phyloP scores from a whole-genome alignment of 148 eudicot species.

The Fallopia convolvulus region DNA sequence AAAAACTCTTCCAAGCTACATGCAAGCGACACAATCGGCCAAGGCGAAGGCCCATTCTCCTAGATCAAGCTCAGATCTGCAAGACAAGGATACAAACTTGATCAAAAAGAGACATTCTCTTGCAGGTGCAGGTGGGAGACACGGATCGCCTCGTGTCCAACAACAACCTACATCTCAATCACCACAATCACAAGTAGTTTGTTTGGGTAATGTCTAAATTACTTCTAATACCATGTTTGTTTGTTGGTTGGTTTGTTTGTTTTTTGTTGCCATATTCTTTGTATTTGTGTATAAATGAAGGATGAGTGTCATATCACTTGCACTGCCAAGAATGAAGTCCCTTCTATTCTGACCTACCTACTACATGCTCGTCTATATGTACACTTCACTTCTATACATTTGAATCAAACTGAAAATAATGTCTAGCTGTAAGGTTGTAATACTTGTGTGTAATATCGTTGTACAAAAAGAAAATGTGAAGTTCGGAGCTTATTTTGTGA shows the following conservation, averaged over 20 bases:
- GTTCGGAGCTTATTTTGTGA: too few relatives aligned
- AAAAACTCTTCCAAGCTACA: conserved; percentile 71
- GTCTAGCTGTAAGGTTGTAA: too few relatives aligned
- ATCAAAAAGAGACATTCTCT: conserved; percentile 75
- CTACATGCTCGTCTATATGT: too few relatives aligned
- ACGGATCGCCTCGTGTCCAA: conserved; percentile 68
- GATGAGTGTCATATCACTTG: background rate
- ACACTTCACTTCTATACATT: too few relatives aligned
- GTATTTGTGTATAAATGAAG: background rate
- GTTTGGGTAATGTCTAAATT: conserved; percentile 34
- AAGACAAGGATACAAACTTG: conserved; percentile 40
- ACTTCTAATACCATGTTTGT: background rate
- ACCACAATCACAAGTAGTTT: conserved; percentile 38
- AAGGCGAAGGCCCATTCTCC: conserved; percentile 82
- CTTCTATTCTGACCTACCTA: too few relatives aligned
- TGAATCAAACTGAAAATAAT: too few relatives aligned
- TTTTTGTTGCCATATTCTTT: background rate
- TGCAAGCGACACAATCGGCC: conserved; percentile 98
- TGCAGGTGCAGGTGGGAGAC: conserved; percentile 68
- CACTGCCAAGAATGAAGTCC: too few relatives aligned
- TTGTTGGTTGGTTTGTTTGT: background rate
- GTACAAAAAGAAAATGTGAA: too few relatives aligned
- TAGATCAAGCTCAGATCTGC: conserved; percentile 83
- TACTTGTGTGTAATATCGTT: too few relatives aligned
- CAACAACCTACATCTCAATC: conserved; percentile 38